phyloP scores from a whole-genome alignment of 2,329 filamentous ascomycete genomes.

The Spiromastix sp. region DNA sequence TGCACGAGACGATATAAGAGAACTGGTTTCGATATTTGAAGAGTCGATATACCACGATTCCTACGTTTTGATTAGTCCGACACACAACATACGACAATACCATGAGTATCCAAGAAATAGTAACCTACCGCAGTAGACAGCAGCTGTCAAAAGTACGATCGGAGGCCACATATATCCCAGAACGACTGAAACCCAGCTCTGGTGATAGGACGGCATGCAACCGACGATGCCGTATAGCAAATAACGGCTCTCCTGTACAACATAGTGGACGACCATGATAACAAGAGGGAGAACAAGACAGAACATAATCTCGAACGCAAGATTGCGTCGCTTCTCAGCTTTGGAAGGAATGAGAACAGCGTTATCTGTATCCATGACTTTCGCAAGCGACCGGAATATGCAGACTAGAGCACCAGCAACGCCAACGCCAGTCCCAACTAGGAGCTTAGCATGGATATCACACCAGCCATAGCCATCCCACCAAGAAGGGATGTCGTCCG shows the following conservation, averaged over 20 bases:
- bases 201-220: constrained; percentile 44
- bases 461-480: constrained; percentile 53
- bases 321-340: constrained; percentile 36
- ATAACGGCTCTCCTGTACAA: constrained; percentile 52
- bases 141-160: constrained; percentile 42
- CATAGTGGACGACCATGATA: constrained; percentile 46
- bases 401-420: constrained; percentile 44
- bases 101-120: not conserved
- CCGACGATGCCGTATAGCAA: constrained; percentile 48
- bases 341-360: constrained; percentile 41
- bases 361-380: constrained; percentile 50
- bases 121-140: constrained; percentile 48
- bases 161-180: constrained; percentile 47
- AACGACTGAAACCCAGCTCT: constrained; percentile 48
- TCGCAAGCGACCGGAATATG: constrained; percentile 50
- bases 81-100: too few relatives aligned
- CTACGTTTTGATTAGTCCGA: too few relatives aligned
- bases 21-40: constrained; percentile 51
- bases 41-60: constrained; percentile 53
- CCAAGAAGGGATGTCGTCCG: constrained; percentile 43
- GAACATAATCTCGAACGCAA: constrained; percentile 42
- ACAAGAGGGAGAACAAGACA: constrained; percentile 47
- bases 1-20: constrained; percentile 42
- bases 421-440: constrained; percentile 42
- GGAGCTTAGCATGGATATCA: constrained; percentile 53